A percentile compares a stretch with the other conserved stretches of the same genome.
These are phyloP conservation scores for Aspergillus egyptiacus DNA, from an alignment of 495 filamentous ascomycete genomes.

Conservation along the genomic window DNA sequence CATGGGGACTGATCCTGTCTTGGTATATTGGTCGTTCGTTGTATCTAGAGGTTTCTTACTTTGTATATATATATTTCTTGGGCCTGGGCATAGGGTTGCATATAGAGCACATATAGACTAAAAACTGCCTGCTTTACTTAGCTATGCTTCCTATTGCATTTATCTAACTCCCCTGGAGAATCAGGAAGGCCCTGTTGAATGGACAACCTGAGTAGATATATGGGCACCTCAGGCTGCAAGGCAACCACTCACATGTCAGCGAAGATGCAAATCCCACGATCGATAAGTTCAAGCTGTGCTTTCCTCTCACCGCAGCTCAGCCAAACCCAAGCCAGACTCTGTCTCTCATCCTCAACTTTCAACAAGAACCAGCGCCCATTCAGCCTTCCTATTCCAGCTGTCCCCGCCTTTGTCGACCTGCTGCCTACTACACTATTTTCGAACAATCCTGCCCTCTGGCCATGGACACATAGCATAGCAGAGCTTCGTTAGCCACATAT, in stretches of 20 bases:
- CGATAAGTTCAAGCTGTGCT: neutral
- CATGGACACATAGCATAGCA: neutral
- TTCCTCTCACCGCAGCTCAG: neutral
- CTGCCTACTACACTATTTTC: too few species aligned
- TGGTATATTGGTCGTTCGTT: neutral
- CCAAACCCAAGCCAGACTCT: neutral
- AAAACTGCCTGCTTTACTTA: too few species aligned
- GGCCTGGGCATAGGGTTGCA: neutral
- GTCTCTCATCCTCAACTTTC: neutral
- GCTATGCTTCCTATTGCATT: too few species aligned
- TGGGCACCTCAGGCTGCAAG: slow-evolving; percentile 6
- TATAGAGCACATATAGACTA: neutral
- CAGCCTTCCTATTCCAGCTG: neutral
- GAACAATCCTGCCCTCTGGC: neutral
- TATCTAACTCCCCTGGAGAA: too few species aligned
- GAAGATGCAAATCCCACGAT: neutral
- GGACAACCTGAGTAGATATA: neutral
- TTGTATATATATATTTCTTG: neutral
- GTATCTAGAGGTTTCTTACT: neutral
- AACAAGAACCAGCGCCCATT: neutral
- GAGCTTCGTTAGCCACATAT: neutral
- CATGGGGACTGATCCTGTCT: neutral
- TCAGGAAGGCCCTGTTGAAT: too few species aligned
- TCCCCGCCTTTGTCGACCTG: neutral
- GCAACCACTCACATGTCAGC: slow-evolving; percentile 9